phyloP scores from a whole-genome alignment of 2,329 filamentous ascomycete genomes.

The Colletotrichum zoysiae region DNA sequence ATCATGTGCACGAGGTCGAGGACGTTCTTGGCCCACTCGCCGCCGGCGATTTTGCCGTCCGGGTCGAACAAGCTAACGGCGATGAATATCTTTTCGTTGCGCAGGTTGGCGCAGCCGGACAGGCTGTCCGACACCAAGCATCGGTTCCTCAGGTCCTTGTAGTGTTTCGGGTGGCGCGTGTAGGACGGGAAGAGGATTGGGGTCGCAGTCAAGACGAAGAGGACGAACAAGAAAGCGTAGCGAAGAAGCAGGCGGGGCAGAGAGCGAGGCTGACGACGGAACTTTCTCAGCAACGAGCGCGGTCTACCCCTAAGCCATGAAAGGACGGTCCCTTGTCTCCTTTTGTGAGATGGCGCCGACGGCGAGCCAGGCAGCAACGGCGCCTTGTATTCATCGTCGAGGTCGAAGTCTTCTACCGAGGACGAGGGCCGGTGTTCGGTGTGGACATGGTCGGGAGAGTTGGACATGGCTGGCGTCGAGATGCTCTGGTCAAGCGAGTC shows the following conservation, averaged over 20 bases:
- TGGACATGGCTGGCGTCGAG: conserved; percentile 6
- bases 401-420: conserved; percentile 25
- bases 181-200: conserved; percentile 60
- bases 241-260: conserved; percentile 41
- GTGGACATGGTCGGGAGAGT: background rate
- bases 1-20: conserved; percentile 73
- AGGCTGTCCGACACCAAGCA: conserved; percentile 47
- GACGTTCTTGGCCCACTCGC: conserved; percentile 73
- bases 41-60: conserved; percentile 69
- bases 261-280: conserved; percentile 39
- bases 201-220: conserved; percentile 49
- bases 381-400: conserved; percentile 33
- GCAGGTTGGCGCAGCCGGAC: conserved; percentile 54
- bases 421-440: conserved; percentile 15
- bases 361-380: conserved; percentile 25
- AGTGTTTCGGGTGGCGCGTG: conserved; percentile 54
- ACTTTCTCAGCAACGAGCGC: conserved; percentile 24
- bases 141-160: conserved; percentile 48
- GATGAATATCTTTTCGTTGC: conserved; percentile 78
- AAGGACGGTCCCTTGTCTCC: conserved; percentile 15
- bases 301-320: conserved; percentile 36
- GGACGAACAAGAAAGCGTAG: conserved; percentile 46
- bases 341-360: background rate
- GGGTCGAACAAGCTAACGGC: conserved; percentile 78
- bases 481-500: background rate